A percentile compares a stretch with the other conserved stretches of the same genome.
phyloP scores from a whole-genome alignment of 345 rosid genomes.

The Arabidopsis suecica region DNA sequence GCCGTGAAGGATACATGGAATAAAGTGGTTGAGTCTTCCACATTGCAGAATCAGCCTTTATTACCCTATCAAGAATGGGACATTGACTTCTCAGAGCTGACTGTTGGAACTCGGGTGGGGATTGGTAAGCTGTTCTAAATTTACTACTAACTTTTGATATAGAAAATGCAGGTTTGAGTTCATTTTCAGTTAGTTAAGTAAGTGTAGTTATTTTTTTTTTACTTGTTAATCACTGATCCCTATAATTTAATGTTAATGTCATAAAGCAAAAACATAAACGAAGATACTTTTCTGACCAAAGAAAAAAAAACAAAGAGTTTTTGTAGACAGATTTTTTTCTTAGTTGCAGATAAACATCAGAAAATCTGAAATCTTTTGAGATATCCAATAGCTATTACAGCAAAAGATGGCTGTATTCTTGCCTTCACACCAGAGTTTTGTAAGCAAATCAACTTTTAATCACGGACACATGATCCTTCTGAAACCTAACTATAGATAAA shows the following conservation, averaged over 20 bases:
- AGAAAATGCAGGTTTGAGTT: conserved; percentile 21
- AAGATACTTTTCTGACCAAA: neutral
- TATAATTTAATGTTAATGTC: neutral
- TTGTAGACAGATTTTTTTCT: neutral
- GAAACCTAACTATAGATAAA: neutral
- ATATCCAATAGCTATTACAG: neutral
- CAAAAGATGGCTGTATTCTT: neutral
- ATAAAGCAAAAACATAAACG: neutral
- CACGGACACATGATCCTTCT: neutral
- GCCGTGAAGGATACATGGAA: conserved; percentile 72
- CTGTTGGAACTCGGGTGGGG: conserved; percentile 97
- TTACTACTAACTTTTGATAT: conserved; percentile 1
- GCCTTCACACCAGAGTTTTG: neutral
- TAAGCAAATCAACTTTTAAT: neutral
- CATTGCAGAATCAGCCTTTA: conserved; percentile 71
- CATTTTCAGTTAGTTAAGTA: neutral
- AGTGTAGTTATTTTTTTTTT: neutral
- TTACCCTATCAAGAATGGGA: conserved; percentile 90
- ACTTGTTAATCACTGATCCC: conserved; percentile 11
- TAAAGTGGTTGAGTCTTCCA: conserved; percentile 84
- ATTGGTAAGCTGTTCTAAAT: conserved; percentile 64
- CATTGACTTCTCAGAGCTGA: conserved; percentile 91
- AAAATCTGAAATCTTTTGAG: neutral
- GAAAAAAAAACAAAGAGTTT: neutral
- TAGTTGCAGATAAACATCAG: neutral